Base-by-base conservation (phyloP, 164 flowering plant species). In the Echeveria elegans region DNA sequence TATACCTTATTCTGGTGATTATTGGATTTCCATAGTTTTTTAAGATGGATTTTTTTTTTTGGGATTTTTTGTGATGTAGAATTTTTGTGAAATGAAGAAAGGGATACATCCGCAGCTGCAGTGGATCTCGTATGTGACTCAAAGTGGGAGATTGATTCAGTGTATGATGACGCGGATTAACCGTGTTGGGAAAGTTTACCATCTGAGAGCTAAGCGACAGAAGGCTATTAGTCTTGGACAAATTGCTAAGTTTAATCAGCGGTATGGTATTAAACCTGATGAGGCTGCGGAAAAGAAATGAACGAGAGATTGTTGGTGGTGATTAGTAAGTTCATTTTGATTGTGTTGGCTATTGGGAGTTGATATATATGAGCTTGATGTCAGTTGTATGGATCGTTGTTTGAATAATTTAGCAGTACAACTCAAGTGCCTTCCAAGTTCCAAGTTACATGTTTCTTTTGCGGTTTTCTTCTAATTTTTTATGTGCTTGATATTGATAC, bases 61-160 rank as follows among this genome's bases (percentile, higher is more conserved):
- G 7, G 15, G 45, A 8, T 40, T 11, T 7, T 8, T 8, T 40
- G 15, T 40, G 8, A 15, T 4, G 18, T 12, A 43, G 3, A 34
- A 34, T 34, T 34, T 21, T 59, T 40, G 24, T 59, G 68, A 81
- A 69, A 89, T 92, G 96, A 92, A 71, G 91, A 92, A 92, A 79
- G 98, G 96, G 36, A 29, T 87, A 37, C 95, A 89, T 69, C 98
- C 98, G 28, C 98, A 92, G 74, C 56, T 86, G 93, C 98, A 92
- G 68, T 92, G 89, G 92, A 79, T 89, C 67, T 89, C 96, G 6
- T 86, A 84, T 66, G 96, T 92, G 16, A 88, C 92, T 14, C 93
- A 81, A 67, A 85, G 83, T 75, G 98, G 96, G 34, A 83, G 96
- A 64, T 74, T 89, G 86, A 83, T 85, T 74, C 73, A 83, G 66